Evolutionary conservation across 495 filamentous ascomycete species (phyloP), one percentile per base, ranked within the genome.

Genomic region (Astrocystis sublimbata): DNA sequence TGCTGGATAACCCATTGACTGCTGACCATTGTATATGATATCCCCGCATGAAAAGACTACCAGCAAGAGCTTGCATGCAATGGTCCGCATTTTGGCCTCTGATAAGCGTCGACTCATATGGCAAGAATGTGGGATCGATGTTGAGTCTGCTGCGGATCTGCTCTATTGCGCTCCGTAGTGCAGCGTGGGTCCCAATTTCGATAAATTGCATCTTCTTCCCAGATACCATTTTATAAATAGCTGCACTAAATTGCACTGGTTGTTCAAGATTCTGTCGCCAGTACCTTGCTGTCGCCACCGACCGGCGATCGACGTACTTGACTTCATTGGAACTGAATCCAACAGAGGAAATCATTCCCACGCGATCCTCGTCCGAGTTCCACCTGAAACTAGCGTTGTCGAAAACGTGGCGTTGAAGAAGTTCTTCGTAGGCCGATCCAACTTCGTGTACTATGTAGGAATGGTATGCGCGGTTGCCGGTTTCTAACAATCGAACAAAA

Each of bases 161-260:
- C 46, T 78, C 75, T 33, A 87, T 71, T 0, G 86, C 84, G 0
- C 81, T 82, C 46, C 81, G 75, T 0, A 92, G 72, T 0, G 86
- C 83, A 3, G 76, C 67, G 60, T 90, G 88, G 24, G 89, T 86
- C 0, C 88, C 88, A n/a, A 89, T 71, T 61, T 90, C 87, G 10
- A 90, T 52, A 2, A 88, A 49, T 30, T 69, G 46, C 58, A 62
- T 55, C 13, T 17, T 45, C 8, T 19, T 1, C 2, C 66, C 59
- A 6, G 47, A 57, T 46, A 72, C 13, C 6, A 79, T 38, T 10
- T 63, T 57, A 24, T 6, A 9, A 0, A 79, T 23, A 6, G 73
- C 74, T 1, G 71, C 49, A 0, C 71, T 67, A 61, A 84, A 85
- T 23, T 70, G 75, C 3, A 85, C 83, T 0, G 81, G 72, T 6